phyloP scores from a whole-genome alignment of 2,329 filamentous ascomycete species.

The Penicillium vulpinum region DNA sequence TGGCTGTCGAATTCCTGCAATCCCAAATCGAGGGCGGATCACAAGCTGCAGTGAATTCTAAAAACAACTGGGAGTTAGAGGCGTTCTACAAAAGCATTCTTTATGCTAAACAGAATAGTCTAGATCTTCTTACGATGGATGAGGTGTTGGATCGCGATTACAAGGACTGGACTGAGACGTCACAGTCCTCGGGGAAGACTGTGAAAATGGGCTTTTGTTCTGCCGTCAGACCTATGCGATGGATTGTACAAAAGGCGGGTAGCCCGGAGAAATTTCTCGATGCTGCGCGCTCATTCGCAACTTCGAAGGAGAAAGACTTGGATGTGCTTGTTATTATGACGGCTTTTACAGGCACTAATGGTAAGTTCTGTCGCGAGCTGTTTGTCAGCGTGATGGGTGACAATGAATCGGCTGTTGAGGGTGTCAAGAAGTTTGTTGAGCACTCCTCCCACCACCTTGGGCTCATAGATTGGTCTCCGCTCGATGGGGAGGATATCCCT shows the following conservation, averaged over 20 bases:
- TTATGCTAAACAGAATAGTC: constrained; percentile 55
- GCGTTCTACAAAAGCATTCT: constrained; percentile 55
- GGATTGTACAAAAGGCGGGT: constrained; percentile 53
- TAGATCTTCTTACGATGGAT: constrained; percentile 53
- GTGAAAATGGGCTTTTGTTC: constrained; percentile 59
- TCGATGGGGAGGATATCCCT: constrained; percentile 27
- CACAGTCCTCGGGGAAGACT: constrained; percentile 28
- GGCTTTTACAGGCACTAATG: constrained; percentile 48
- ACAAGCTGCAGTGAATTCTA: constrained; percentile 1
- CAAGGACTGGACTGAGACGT: constrained; percentile 58
- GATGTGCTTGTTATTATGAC: constrained; percentile 63
- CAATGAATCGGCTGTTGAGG: constrained; percentile 32
- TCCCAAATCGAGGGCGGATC: constrained; percentile 45
- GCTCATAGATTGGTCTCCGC: constrained; percentile 34
- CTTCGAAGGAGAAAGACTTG: constrained; percentile 45
- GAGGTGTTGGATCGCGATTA: constrained; percentile 64
- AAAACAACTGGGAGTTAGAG: constrained; percentile 46
- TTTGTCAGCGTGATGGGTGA: constrained; percentile 51
- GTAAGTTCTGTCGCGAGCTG: constrained; percentile 54
- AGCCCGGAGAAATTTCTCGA: constrained; percentile 38
- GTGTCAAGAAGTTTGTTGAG: constrained; percentile 49
- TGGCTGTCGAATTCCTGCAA: constrained; percentile 54
- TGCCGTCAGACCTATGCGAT: constrained; percentile 57
- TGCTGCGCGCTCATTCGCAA: constrained; percentile 48
- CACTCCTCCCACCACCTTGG: constrained; percentile 47